A percentile compares a stretch with the other conserved stretches of the same genome.
Conservation (phyloP, 441 rosid genomes). For the Pelargonium fulgidum region DNA sequence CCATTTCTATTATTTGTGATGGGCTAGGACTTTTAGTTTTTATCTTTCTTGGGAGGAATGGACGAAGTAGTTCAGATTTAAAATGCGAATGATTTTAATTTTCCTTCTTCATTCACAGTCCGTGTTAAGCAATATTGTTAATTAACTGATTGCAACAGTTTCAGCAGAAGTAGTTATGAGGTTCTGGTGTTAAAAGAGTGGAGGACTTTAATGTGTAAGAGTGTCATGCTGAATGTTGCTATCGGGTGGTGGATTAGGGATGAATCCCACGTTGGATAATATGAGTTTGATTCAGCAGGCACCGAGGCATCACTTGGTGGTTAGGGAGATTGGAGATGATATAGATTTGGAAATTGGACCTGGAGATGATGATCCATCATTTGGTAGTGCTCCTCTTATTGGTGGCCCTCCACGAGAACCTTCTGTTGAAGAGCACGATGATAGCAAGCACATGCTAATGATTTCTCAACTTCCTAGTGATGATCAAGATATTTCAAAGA, state of each 20-base stretch:
- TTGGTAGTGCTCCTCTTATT: conserved; percentile 63
- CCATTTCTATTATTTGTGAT: too few relatives aligned
- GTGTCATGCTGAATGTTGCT: conserved; percentile 95
- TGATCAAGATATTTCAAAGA: conserved; percentile 69
- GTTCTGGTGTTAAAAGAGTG: conserved; percentile 27
- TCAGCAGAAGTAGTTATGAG: not conserved
- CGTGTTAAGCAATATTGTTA: not conserved
- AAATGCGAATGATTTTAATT: too few relatives aligned
- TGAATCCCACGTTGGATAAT: conserved; percentile 93
- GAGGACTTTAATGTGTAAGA: conserved; percentile 29
- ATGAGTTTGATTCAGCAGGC: conserved; percentile 96
- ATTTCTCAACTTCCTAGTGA: conserved; percentile 57
- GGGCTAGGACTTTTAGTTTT: too few relatives aligned
- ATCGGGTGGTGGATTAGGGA: conserved; percentile 63
- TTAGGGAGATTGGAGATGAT: conserved; percentile 89
- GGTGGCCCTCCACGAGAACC: conserved; percentile 60
- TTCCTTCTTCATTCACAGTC: too few relatives aligned
- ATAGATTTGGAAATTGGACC: conserved; percentile 96
- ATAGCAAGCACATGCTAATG: conserved; percentile 69
- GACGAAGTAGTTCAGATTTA: too few relatives aligned
- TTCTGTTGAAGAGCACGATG: conserved; percentile 77
- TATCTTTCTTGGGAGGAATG: too few relatives aligned
- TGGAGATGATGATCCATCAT: conserved; percentile 83
- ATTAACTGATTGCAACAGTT: not conserved
- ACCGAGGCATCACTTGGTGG: conserved; percentile 90